Evolutionary conservation across 2,329 filamentous ascomycete genomes (phyloP), one percentile per base, ranked within the genome.

Genomic region (Pseudocercospora eumusae): DNA sequence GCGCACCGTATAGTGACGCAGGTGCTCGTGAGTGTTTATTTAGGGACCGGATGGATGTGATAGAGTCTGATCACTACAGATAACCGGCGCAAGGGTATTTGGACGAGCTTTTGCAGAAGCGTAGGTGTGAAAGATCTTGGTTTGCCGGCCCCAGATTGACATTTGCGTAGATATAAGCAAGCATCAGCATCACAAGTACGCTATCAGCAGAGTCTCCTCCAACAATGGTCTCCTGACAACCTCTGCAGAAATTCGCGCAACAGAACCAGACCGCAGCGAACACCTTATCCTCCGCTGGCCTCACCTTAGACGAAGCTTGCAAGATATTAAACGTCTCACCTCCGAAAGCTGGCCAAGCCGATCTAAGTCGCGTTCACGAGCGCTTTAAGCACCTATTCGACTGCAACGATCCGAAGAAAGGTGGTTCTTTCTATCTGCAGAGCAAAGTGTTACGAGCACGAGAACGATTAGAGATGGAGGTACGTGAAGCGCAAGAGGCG

Each of bases 371-470:
- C 68, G 87, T 96, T 59, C 88, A 90, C 78, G 87, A 89, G 70
- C 85, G 92, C 58, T 99, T 98, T 83, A 98, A 98, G 85, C 87
- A 89, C 67, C 81, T 99, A 53, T 99, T 97, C 75, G 95, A 99
- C 78, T 81, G 86, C 70, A 99, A 99, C 80, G 91, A 99, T 68
- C 93, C 95, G 10, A 84, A 96, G 78, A 96, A 96, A 74, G 95
- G 95, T 36, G 95, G 95, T 57, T 97, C 92, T 73, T 99, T 99
- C 79, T 99, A 99, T 78, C 83, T 99, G 54, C 95, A 99, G 80
- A 98, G 93, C 83, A 99, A 99, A 81, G 87, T 99, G 59, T 79
- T 98, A 70, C 84, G 95, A 65, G 95, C 95, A 62, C 86, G 93
- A 71, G 93, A 99, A 80, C 83, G 95, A 67, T 89, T 99, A 79